These are phyloP conservation scores for Penium margaritaceum DNA, from an alignment of 139 green algal genomes.

Conservation along the genomic window DNA sequence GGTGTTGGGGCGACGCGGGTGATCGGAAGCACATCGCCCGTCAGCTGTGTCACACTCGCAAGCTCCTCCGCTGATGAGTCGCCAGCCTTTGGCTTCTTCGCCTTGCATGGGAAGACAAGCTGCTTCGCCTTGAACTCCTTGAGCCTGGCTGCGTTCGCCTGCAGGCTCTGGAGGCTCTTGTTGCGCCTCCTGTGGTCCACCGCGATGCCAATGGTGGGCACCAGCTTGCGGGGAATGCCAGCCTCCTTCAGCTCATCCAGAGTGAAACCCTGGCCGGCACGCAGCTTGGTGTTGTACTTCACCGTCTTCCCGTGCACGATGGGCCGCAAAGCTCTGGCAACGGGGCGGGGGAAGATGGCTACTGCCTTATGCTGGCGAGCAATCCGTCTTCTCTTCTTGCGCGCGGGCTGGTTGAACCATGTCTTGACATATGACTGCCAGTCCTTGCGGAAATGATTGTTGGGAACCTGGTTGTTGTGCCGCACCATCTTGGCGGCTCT, in stretches of 20 bases:
- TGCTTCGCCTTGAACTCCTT: constrained; percentile 94
- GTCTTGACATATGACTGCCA: constrained; percentile 84
- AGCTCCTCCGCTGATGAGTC: constrained; percentile 70
- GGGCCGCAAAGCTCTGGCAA: constrained; percentile 73
- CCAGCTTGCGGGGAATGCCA: constrained; percentile 80
- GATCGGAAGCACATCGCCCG: constrained; percentile 64
- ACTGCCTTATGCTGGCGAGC: constrained; percentile 80
- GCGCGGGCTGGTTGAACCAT: constrained; percentile 98
- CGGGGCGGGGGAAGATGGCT: constrained; percentile 79
- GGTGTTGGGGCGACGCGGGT: constrained; percentile 50
- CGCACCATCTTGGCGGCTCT: too few species aligned
- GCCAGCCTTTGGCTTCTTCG: constrained; percentile 85
- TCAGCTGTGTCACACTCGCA: constrained; percentile 58
- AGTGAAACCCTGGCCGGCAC: constrained; percentile 87
- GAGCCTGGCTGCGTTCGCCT: constrained; percentile 87
- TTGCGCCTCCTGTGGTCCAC: constrained; percentile 94
- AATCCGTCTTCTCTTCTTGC: constrained; percentile 73
- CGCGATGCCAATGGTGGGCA: constrained; percentile 86
- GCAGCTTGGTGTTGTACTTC: constrained; percentile 91
- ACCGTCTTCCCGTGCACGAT: constrained; percentile 81
- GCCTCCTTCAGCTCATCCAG: constrained; percentile 97
- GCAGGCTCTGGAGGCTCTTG: constrained; percentile 80
- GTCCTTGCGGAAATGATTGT: constrained; percentile 46
- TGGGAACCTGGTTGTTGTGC: constrained; percentile 44
- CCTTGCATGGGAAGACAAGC: constrained; percentile 81